These are phyloP conservation scores for Phytophthora colocasiae DNA, from an alignment of 352 stramenopile species.

Conservation along the genomic window DNA sequence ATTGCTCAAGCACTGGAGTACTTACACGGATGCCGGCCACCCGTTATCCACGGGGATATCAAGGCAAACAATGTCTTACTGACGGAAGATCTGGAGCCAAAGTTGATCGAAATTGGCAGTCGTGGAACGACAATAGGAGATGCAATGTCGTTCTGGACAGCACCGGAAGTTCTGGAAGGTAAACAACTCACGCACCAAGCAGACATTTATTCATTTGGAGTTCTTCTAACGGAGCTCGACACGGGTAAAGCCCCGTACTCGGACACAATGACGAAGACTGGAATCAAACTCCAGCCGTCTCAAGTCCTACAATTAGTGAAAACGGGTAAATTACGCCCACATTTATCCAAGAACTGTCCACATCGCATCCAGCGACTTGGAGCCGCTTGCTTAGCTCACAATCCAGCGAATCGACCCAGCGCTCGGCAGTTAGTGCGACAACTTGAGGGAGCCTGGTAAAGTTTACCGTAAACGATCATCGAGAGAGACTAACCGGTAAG, in stretches of 20 bases:
- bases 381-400: constrained; percentile 43
- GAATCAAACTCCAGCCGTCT: constrained; percentile 42
- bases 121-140: constrained; percentile 6
- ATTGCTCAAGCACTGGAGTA: constrained; percentile 49
- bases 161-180: background rate
- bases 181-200: background rate
- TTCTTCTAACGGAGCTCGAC: background rate
- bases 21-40: constrained; percentile 39
- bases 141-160: background rate
- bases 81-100: constrained; percentile 34
- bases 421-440: too few relatives aligned
- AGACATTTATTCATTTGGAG: constrained; percentile 5
- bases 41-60: constrained; percentile 55
- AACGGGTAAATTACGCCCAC: constrained; percentile 35
- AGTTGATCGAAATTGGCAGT: constrained; percentile 62
- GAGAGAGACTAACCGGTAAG: too few relatives aligned
- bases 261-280: constrained; percentile 25
- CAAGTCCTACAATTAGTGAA: constrained; percentile 49
- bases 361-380: constrained; percentile 40
- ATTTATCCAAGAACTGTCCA: constrained; percentile 33
- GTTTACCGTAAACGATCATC: too few relatives aligned
- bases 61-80: constrained; percentile 58
- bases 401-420: constrained; percentile 36
- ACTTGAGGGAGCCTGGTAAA: too few relatives aligned
- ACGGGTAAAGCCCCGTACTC: background rate